A percentile compares a stretch with the other conserved stretches of the same genome.
phyloP scores from a whole-genome alignment of 73 alveolate species.

The Symbiodinium natans region DNA sequence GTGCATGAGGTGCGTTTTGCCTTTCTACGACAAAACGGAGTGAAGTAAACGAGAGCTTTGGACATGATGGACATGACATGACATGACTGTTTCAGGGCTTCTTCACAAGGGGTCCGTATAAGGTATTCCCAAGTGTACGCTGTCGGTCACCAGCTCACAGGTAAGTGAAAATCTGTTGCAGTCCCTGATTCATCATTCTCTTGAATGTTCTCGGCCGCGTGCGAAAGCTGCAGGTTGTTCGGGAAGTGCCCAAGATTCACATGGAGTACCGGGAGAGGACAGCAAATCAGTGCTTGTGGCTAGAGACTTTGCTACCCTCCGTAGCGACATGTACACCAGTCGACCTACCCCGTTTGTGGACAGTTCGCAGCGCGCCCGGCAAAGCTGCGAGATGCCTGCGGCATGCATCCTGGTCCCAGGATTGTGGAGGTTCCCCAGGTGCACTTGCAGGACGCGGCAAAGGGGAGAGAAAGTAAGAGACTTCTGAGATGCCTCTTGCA shows the following conservation, averaged over 20 bases:
- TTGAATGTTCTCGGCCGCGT: too few relatives aligned
- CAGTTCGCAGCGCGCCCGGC: background rate
- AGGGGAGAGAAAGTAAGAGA: too few relatives aligned
- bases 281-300: background rate
- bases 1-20: conserved; percentile 57
- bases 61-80: too few relatives aligned
- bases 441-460: conserved; percentile 53
- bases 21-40: background rate
- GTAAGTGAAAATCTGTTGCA: too few relatives aligned
- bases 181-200: too few relatives aligned
- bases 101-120: too few relatives aligned
- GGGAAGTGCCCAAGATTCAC: conserved; percentile 73
- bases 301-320: background rate
- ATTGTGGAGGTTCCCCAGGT: conserved; percentile 89
- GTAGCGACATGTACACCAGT: background rate
- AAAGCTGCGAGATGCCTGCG: background rate
- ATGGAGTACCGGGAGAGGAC: conserved; percentile 92
- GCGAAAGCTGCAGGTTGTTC: conserved; percentile 39
- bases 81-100: too few relatives aligned
- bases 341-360: background rate
- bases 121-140: too few relatives aligned
- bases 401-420: background rate
- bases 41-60: too few relatives aligned
- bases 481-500: too few relatives aligned
- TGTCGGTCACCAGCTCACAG: too few relatives aligned